These are phyloP conservation scores for Zasmidium angulare DNA, from an alignment of 2,329 filamentous ascomycete genomes.

Conservation along the genomic window DNA sequence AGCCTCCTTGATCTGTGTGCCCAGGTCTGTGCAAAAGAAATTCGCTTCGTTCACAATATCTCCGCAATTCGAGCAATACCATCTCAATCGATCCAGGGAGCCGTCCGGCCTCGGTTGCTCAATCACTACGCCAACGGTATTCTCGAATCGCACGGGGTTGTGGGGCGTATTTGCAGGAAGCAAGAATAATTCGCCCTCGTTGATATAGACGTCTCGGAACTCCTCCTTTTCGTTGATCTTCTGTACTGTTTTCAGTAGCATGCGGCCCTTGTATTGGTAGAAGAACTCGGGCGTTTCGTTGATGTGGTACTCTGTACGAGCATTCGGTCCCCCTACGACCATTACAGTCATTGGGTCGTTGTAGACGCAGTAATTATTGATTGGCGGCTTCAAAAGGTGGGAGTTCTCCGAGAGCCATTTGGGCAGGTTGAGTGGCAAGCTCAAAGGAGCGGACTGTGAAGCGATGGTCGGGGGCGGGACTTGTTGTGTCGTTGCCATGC, in stretches of 20 bases:
- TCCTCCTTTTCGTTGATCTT: slow-evolving; percentile 49
- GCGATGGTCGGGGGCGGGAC: neutral
- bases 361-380: slow-evolving; percentile 98
- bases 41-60: slow-evolving; percentile 78
- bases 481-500: neutral
- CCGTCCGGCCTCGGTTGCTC: slow-evolving; percentile 75
- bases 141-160: slow-evolving; percentile 87
- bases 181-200: slow-evolving; percentile 91
- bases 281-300: slow-evolving; percentile 97
- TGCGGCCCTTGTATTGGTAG: slow-evolving; percentile 90
- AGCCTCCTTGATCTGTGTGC: slow-evolving; percentile 89
- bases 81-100: slow-evolving; percentile 76
- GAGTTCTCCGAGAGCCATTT: slow-evolving; percentile 80
- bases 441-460: slow-evolving; percentile 12
- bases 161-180: slow-evolving; percentile 93
- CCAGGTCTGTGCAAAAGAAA: slow-evolving; percentile 87
- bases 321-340: slow-evolving; percentile 95
- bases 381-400: slow-evolving; percentile 86
- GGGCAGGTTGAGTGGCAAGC: slow-evolving; percentile 44
- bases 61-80: slow-evolving; percentile 78
- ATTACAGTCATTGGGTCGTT: slow-evolving; percentile 80
- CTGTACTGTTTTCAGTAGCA: slow-evolving; percentile 92
- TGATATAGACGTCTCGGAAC: slow-evolving; percentile 84
- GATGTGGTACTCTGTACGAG: slow-evolving; percentile 97
- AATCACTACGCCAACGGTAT: slow-evolving; percentile 91